phyloP scores from a whole-genome alignment of 805 yeast genomes.

The Monosporozyma siamensis region DNA sequence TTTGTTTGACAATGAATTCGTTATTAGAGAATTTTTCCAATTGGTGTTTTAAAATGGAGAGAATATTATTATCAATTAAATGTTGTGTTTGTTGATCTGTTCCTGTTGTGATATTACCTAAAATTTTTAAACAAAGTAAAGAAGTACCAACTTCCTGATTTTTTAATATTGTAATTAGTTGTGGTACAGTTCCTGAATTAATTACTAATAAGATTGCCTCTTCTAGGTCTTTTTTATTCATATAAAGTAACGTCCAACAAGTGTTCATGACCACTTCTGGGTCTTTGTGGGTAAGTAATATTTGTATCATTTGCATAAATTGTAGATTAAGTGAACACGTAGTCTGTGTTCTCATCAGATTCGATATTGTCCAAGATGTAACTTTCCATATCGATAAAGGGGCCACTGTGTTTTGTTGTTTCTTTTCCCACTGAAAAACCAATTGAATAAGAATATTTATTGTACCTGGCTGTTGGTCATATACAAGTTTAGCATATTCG shows the following conservation, averaged over 20 bases:
- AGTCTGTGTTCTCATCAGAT: constrained; percentile 91
- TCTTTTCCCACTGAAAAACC: not conserved
- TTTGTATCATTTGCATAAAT: constrained; percentile 15
- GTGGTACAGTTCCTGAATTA: constrained; percentile 85
- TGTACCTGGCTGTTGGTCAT: constrained; percentile 18
- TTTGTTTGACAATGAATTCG: constrained; percentile 88
- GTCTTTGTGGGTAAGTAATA: constrained; percentile 80
- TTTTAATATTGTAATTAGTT: constrained; percentile 77
- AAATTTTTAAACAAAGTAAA: constrained; percentile 46
- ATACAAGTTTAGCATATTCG: constrained; percentile 73
- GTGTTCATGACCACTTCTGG: constrained; percentile 89
- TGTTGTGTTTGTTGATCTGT: constrained; percentile 88
- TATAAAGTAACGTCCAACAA: constrained; percentile 93
- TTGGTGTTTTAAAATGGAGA: constrained; percentile 70
- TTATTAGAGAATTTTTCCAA: constrained; percentile 47
- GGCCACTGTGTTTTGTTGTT: constrained; percentile 65
- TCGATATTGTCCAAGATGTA: constrained; percentile 93
- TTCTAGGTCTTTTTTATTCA: constrained; percentile 71
- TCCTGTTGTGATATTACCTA: constrained; percentile 95
- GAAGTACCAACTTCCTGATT: constrained; percentile 43
- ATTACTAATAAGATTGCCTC: constrained; percentile 91
- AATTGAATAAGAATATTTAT: not conserved
- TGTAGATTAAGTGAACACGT: not conserved
- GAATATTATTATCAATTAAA: constrained; percentile 81
- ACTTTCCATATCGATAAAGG: constrained; percentile 75